Evolutionary conservation across 805 yeast genomes (phyloP).

Genomic region (Debaryomyces maramus): DNA sequence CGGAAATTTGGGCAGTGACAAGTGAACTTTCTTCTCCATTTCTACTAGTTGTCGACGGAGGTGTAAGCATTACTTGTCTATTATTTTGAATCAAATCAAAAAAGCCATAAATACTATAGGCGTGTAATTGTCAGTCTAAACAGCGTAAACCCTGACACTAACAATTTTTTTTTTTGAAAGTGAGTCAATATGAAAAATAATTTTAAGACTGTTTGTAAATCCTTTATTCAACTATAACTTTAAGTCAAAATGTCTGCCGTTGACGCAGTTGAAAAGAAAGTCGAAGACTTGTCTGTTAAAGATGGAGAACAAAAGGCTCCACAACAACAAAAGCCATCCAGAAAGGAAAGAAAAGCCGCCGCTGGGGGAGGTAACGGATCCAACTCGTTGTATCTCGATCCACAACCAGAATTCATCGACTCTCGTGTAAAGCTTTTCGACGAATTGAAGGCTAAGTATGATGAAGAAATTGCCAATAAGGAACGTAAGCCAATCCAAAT

Average conservation of each 20-base stretch:
- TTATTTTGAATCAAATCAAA: too few species aligned
- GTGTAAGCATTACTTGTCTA: constrained; percentile 1
- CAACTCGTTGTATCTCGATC: constrained; percentile 52
- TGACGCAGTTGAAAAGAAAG: constrained; percentile 44
- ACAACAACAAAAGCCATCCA: constrained; percentile 15
- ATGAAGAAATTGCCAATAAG: constrained; percentile 65
- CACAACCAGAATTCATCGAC: constrained; percentile 82
- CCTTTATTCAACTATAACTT: not conserved
- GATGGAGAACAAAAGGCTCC: constrained; percentile 12
- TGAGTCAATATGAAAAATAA: not conserved
- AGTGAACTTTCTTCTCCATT: constrained; percentile 1
- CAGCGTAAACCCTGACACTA: constrained; percentile 1
- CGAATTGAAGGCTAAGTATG: constrained; percentile 72
- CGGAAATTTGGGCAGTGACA: constrained; percentile 7
- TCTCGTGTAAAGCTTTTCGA: constrained; percentile 79
- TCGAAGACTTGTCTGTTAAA: constrained; percentile 42
- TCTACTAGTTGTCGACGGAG: not conserved
- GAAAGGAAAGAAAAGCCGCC: constrained; percentile 41
- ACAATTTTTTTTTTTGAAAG: constrained; percentile 3
- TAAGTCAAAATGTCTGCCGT: constrained; percentile 10
- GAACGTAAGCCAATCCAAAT: constrained; percentile 63
- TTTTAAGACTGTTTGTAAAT: too few species aligned
- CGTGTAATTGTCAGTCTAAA: not conserved
- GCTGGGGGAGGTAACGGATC: constrained; percentile 32
- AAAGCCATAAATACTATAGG: not conserved